Percentiles rank a stretch among this genome's conserved stretches.
phyloP scores from a whole-genome alignment of 345 rosid species.

The Eucalyptus globulus region DNA sequence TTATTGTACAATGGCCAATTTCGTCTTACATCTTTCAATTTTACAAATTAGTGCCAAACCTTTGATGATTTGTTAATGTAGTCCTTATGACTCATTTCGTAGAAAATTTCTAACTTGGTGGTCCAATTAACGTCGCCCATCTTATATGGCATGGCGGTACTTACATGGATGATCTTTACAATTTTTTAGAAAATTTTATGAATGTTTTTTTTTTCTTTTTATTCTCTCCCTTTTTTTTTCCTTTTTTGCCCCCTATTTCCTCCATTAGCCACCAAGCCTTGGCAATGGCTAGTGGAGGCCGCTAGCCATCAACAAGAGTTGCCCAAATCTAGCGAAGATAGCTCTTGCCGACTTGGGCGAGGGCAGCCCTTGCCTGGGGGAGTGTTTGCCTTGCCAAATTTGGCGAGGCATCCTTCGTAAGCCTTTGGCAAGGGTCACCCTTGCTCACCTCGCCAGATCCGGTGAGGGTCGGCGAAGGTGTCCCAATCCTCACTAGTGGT shows the following conservation, averaged over 20 bases:
- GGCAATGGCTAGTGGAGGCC: background rate
- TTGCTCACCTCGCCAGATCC: background rate
- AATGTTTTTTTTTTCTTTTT: background rate
- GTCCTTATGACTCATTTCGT: too few relatives aligned
- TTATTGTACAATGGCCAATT: background rate
- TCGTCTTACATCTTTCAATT: background rate
- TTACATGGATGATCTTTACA: background rate
- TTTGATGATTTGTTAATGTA: background rate
- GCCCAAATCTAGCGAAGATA: background rate
- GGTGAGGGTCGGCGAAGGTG: fast-evolving
- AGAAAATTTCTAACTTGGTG: background rate
- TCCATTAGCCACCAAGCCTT: background rate
- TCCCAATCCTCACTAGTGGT: fast-evolving
- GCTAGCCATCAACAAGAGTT: background rate
- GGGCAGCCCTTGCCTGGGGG: fast-evolving
- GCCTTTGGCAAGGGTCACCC: background rate
- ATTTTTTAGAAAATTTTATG: background rate
- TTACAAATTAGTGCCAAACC: too few relatives aligned
- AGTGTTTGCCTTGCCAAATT: background rate
- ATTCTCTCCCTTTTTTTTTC: background rate
- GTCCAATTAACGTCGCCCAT: background rate
- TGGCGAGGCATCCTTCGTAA: background rate
- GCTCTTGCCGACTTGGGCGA: fast-evolving
- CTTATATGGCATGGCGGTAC: background rate
- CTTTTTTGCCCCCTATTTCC: background rate